Base-by-base conservation (phyloP, 129 eudicot genomes). In the Pulicaria dysenterica region DNA sequence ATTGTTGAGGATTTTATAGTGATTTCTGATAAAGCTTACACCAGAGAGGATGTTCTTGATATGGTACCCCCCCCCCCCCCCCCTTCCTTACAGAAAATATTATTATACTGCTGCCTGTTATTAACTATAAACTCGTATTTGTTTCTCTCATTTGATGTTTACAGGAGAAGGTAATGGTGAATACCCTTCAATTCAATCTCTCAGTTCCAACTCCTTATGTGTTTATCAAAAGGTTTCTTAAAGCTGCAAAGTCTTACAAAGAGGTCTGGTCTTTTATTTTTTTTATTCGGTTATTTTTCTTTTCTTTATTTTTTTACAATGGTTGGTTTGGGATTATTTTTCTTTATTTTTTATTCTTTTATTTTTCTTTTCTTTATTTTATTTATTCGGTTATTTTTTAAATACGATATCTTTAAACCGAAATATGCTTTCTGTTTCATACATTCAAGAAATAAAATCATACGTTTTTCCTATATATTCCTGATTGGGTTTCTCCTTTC, bases 151-250 rank as follows among this genome's bases (percentile, higher is more conserved):
- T 65, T 57, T 73, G 48, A 48, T 60, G 42, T 61, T 53, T 47
- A 74, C 81, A 92, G 97, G 98, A 92, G 80, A 87, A 73, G 53
- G 62, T 79, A 66, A 92, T 92, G 92, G 76, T 89, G 62, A 92
- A 92, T 39, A 75, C 88, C 36, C 75, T 92, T 12, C 86, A 87
- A 54, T 92, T 89, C 65, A 89, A 86, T 62, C 77, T 92, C 3
- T 85, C 98, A 0, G 81, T 85, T 72, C 98, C 98, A n/a, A 92
- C 98, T 68, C 88, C 89, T 0, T 92, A 87, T 58, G 96, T 82
- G 77, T 92, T 92, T 54, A 74, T 84, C 84, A 88, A 77, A 58
- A 84, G 98, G 47, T 92, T 81, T 76, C 89, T 92, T 2, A 85
- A 89, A 78, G 96, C 96, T 14, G 90, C 96, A 57, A 75, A 82